phyloP scores from a whole-genome alignment of 2,329 filamentous ascomycete species.

The Lachnum nothofagi region DNA sequence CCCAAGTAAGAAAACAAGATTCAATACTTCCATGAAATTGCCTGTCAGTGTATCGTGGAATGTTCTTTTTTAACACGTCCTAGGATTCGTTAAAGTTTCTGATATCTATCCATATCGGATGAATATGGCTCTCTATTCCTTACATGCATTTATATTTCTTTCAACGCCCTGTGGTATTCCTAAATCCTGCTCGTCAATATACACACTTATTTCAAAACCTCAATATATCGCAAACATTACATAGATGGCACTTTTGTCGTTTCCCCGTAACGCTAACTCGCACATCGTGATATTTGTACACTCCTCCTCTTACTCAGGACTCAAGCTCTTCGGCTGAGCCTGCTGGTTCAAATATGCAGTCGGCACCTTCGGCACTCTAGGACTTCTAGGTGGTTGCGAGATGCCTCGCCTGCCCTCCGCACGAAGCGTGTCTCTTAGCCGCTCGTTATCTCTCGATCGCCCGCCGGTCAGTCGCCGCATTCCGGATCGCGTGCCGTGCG shows the following conservation, averaged over 20 bases:
- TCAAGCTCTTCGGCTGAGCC: constrained; percentile 12
- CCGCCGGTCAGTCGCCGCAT: constrained; percentile 60
- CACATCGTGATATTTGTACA: background rate
- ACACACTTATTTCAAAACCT: background rate
- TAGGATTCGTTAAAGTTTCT: background rate
- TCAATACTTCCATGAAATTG: background rate
- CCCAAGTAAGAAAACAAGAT: background rate
- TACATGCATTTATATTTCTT: background rate
- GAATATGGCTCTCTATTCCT: background rate
- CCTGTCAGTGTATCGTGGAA: background rate
- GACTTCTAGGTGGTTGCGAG: constrained; percentile 29
- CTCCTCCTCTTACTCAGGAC: constrained; percentile 15
- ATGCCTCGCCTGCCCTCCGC: constrained; percentile 27
- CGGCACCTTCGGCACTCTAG: constrained; percentile 32
- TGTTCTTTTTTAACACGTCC: too few species aligned
- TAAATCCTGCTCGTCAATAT: background rate
- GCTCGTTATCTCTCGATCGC: constrained; percentile 31
- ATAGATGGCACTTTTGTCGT: background rate
- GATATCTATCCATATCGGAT: background rate
- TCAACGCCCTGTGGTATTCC: background rate
- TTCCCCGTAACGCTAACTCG: background rate
- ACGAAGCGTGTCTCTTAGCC: constrained; percentile 28
- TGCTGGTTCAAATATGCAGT: constrained; percentile 24
- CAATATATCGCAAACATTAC: background rate
- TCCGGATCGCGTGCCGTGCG: constrained; percentile 52